phyloP scores from a whole-genome alignment of 2,329 filamentous ascomycete species.

The Phoma sp. region DNA sequence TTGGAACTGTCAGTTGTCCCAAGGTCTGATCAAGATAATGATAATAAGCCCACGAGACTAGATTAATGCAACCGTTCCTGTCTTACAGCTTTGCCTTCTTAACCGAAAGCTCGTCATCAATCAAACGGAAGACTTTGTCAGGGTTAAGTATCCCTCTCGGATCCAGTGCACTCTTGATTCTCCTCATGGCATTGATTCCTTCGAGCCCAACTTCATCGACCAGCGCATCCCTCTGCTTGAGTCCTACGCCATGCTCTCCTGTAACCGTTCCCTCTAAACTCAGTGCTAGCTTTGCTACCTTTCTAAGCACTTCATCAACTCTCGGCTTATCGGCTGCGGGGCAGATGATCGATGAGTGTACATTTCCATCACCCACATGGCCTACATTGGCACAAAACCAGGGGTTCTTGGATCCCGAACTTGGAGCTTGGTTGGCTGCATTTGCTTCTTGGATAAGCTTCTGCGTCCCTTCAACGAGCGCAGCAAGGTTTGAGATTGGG shows the following conservation, averaged over 20 bases:
- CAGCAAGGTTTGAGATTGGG: conserved; percentile 72
- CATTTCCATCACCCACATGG: conserved; percentile 71
- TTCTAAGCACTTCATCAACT: conserved; percentile 48
- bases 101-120: conserved; percentile 27
- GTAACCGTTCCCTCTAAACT: conserved; percentile 85
- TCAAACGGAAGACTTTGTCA: conserved; percentile 65
- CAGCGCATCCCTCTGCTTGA: conserved; percentile 83
- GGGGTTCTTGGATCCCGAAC: not conserved
- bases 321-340: conserved; percentile 29
- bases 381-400: conserved; percentile 64
- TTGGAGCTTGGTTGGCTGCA: not conserved
- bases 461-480: conserved; percentile 78
- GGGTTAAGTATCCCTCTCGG: conserved; percentile 71
- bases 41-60: too few relatives aligned
- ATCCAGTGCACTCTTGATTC: conserved; percentile 80
- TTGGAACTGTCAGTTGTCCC: too few relatives aligned
- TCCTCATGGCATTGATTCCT: conserved; percentile 81
- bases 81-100: conserved; percentile 1
- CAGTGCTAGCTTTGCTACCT: conserved; percentile 78
- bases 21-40: not conserved
- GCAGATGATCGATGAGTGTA: conserved; percentile 45
- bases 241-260: conserved; percentile 82
- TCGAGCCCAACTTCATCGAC: conserved; percentile 75
- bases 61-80: too few relatives aligned
- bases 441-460: conserved; percentile 60